Evolutionary conservation across 2,329 filamentous ascomycete genomes (phyloP), one percentile per base, ranked within the genome.

Genomic region (Coniosporium tulheliwenetii): DNA sequence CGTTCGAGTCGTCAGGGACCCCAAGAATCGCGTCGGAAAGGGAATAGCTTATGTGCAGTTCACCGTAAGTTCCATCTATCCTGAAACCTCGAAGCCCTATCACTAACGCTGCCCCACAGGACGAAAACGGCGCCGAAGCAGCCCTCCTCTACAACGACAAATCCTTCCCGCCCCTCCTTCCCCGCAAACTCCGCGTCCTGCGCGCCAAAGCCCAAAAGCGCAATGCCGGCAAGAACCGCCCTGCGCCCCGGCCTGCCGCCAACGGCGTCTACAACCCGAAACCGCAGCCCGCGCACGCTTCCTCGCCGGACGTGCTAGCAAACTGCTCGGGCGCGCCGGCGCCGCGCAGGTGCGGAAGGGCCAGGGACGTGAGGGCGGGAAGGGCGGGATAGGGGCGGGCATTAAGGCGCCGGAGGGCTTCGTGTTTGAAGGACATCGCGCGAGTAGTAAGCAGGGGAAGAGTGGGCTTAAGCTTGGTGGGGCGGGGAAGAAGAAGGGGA

Each of bases 31-130:
- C 39, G 85, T 98, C 29, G 86, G 91, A 53, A 98, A 98, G 59
- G 91, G 91, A 4, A 85, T 98, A 55, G 93, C 93, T 46, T 98
- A 98, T 54, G 89, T 98, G 12, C 91, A 98, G 56, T 98, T 98
- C 62, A 76, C 80, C 54, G 76, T 78, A 52, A 64, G 66, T 60
- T 36, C 29, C 8, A 38, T 13, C 39, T 42, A 13, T 35, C 31
- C 12, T n/a, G n/a, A n/a, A n/a, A n/a, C n/a, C 5, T 26, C 26
- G 8, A 13, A 39, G 30, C 16, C 41, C 40, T 38, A 19, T 32
- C 19, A 37, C 43, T 38, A 36, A 29, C 30, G 38, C n/a, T n/a
- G 42, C 12, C 32, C 26, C 7, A 41, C 51, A 80, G 67, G 85
- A 96, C 52, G 76, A 71, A 46, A 95, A 93, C 52, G 70, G 80